phyloP scores from a whole-genome alignment of 2,329 filamentous ascomycete species.

The Clarireedia sp. region DNA sequence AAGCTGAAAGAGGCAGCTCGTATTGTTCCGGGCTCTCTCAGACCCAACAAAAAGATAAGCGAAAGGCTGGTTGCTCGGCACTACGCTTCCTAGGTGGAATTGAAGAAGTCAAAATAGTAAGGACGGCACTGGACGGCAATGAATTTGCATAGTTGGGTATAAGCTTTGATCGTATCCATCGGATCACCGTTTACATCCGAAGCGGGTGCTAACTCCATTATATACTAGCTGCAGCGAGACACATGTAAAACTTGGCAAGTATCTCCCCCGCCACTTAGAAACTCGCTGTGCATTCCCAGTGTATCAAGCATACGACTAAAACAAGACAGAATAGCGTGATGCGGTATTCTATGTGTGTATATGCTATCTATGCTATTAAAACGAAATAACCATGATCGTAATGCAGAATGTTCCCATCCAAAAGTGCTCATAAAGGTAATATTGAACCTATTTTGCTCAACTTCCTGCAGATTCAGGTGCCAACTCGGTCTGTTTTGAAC shows the following conservation, averaged over 20 bases:
- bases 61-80: not conserved
- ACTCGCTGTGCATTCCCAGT: too few species aligned
- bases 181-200: too few species aligned
- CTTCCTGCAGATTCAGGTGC: not conserved
- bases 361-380: not conserved
- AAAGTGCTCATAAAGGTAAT: not conserved
- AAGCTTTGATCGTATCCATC: too few species aligned
- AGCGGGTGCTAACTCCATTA: too few species aligned
- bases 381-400: not conserved
- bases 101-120: too few species aligned
- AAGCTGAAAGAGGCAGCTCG: conserved; percentile 8
- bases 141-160: too few species aligned
- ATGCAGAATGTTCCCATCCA: not conserved
- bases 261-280: too few species aligned
- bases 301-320: too few species aligned
- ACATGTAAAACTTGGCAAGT: too few species aligned
- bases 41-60: not conserved
- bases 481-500: not conserved
- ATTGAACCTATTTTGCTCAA: not conserved
- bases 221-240: too few species aligned
- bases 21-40: not conserved
- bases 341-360: not conserved
- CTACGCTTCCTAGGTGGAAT: too few species aligned
- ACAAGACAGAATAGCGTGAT: not conserved
- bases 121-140: too few species aligned